Evolutionary conservation across 495 filamentous ascomycete species (phyloP).

Genomic region (Penicillium coffeae): DNA sequence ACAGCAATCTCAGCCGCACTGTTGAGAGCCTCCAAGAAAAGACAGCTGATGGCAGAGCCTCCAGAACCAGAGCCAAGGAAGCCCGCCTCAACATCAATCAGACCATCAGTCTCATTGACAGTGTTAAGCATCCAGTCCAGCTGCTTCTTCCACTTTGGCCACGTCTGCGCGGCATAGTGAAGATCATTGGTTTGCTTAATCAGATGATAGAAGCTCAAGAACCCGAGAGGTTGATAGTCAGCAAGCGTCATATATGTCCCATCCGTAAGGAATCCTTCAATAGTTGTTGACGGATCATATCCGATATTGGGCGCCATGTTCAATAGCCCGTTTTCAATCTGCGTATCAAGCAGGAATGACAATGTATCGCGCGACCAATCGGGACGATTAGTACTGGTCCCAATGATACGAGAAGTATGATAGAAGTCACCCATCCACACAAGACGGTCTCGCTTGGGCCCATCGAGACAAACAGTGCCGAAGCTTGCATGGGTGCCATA

Average conservation of each 20-base stretch:
- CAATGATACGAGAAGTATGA: constrained; percentile 13
- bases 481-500: no score
- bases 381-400: not conserved
- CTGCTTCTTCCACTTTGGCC: constrained; percentile 5
- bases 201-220: constrained; percentile 1
- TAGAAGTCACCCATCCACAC: constrained; percentile 20
- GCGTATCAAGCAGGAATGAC: constrained; percentile 3
- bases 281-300: constrained; percentile 6
- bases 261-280: not conserved
- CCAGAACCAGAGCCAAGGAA: not conserved
- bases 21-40: no score
- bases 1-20: no score
- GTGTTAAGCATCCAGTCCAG: constrained; percentile 2
- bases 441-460: constrained; percentile 25
- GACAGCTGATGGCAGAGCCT: no score
- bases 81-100: not conserved
- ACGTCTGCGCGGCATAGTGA: constrained; percentile 2
- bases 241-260: not conserved
- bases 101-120: constrained; percentile 2
- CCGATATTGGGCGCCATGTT: constrained; percentile 1
- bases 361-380: not conserved
- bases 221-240: constrained; percentile 9
- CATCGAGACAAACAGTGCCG: constrained; percentile 17
- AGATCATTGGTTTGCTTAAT: constrained; percentile 2
- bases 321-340: constrained; percentile 3